These are phyloP conservation scores for Fusarium sp. DNA, from an alignment of 2,329 filamentous ascomycete genomes.

Conservation along the genomic window DNA sequence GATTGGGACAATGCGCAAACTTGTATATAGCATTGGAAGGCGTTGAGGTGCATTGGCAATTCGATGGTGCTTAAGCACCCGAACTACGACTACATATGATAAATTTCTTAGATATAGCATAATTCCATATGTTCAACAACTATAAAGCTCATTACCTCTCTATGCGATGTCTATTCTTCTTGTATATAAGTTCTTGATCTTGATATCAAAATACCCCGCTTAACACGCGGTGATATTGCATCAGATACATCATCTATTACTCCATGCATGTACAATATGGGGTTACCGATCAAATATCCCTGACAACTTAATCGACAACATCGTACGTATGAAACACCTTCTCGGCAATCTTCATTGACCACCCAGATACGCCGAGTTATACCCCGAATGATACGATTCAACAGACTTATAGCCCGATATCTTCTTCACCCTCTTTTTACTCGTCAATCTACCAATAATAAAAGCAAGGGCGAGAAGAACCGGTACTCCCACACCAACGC, in stretches of 20 bases:
- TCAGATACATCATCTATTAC: neutral
- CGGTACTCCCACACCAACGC: constrained; percentile 17
- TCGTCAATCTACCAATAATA: constrained; percentile 1
- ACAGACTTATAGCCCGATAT: constrained; percentile 24
- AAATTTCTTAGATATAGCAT: constrained; percentile 41
- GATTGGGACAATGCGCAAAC: constrained; percentile 39
- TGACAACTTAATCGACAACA: constrained; percentile 14
- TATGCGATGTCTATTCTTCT: neutral
- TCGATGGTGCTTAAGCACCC: constrained; percentile 41
- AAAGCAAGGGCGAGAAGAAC: constrained; percentile 15
- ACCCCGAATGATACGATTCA: constrained; percentile 23
- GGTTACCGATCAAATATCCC: constrained; percentile 14
- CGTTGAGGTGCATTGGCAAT: constrained; percentile 44
- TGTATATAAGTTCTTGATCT: neutral
- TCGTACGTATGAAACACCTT: constrained; percentile 8
- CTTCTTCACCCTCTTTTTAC: constrained; percentile 17
- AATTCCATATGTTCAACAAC: constrained; percentile 45
- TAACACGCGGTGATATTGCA: constrained; percentile 3
- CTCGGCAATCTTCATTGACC: constrained; percentile 11
- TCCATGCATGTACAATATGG: constrained; percentile 11
- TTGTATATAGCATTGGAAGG: constrained; percentile 48
- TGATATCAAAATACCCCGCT: neutral
- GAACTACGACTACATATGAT: constrained; percentile 42
- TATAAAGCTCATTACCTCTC: neutral
- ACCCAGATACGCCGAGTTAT: constrained; percentile 22